phyloP scores from a whole-genome alignment of 495 filamentous ascomycete species.

The Penicillium coprophilum region DNA sequence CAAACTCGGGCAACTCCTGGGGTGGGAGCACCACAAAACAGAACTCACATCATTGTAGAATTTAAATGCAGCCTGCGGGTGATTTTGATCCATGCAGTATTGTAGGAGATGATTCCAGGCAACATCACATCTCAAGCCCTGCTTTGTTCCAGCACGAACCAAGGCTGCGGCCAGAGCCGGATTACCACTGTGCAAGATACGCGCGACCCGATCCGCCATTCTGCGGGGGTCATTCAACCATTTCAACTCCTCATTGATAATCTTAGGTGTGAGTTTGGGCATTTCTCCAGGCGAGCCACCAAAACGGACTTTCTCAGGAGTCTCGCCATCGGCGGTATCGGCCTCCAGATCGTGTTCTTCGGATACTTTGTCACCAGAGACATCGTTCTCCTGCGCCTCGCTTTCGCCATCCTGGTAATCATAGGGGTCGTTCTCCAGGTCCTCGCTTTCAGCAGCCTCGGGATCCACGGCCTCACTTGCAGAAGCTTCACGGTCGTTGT shows the following conservation, averaged over 20 bases:
- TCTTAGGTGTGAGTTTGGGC: constrained; percentile 19
- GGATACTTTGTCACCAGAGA: neutral
- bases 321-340: neutral
- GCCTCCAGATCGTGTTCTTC: neutral
- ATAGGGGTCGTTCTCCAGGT: neutral
- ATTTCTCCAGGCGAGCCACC: neutral
- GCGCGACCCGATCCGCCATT: constrained; percentile 61
- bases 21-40: neutral
- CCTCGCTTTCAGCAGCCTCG: neutral
- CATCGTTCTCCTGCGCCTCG: constrained; percentile 1
- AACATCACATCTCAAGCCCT: constrained; percentile 58
- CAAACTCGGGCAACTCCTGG: neutral
- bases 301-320: neutral
- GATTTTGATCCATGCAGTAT: constrained; percentile 59
- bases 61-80: constrained; percentile 63
- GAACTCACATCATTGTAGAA: constrained; percentile 76
- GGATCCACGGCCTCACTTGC: constrained; percentile 3
- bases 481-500: constrained; percentile 3
- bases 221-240: constrained; percentile 65
- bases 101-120: constrained; percentile 88
- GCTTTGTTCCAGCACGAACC: constrained; percentile 62
- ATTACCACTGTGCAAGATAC: constrained; percentile 52
- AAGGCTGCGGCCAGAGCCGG: constrained; percentile 63
- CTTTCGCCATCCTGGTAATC: neutral
- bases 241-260: constrained; percentile 54